Conservation (phyloP, 2,329 filamentous ascomycete genomes). For the Ophiostoma triangulosporum region DNA sequence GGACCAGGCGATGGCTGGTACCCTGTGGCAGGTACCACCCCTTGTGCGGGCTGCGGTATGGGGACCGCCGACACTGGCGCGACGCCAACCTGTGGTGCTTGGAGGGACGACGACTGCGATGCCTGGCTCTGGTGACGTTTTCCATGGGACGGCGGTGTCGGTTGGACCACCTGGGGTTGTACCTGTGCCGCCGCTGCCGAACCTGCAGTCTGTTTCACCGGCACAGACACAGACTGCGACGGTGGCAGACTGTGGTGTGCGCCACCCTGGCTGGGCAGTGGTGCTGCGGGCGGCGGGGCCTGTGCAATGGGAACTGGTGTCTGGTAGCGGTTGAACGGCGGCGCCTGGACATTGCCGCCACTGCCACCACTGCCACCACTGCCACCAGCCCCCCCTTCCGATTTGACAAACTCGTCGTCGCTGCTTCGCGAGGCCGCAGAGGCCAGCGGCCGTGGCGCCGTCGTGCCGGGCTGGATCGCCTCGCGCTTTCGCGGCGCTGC, state of each 20-base stretch:
- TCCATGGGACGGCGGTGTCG: constrained; percentile 10
- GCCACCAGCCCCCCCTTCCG: constrained; percentile 21
- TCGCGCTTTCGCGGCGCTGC: background rate
- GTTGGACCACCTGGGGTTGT: constrained; percentile 6
- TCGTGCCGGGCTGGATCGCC: background rate
- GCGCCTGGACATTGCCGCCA: constrained; percentile 10
- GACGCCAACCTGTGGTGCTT: constrained; percentile 13
- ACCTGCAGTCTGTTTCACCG: background rate
- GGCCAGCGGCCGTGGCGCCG: constrained; percentile 9
- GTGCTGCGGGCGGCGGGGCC: constrained; percentile 18
- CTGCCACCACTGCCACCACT: background rate
- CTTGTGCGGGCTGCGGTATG: constrained; percentile 7
- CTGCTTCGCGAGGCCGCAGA: constrained; percentile 10
- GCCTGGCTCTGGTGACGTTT: constrained; percentile 13
- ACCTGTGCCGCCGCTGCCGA: constrained; percentile 8
- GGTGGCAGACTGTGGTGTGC: background rate
- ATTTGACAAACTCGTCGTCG: constrained; percentile 23
- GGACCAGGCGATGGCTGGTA: background rate
- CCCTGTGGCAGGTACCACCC: background rate
- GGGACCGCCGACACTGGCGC: constrained; percentile 9
- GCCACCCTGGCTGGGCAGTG: constrained; percentile 11
- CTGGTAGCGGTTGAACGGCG: constrained; percentile 19
- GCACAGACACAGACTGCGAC: background rate
- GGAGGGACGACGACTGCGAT: constrained; percentile 1
- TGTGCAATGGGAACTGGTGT: constrained; percentile 22